Evolutionary conservation across 139 green algal species (phyloP).

Genomic region (Coelastrella sp.): DNA sequence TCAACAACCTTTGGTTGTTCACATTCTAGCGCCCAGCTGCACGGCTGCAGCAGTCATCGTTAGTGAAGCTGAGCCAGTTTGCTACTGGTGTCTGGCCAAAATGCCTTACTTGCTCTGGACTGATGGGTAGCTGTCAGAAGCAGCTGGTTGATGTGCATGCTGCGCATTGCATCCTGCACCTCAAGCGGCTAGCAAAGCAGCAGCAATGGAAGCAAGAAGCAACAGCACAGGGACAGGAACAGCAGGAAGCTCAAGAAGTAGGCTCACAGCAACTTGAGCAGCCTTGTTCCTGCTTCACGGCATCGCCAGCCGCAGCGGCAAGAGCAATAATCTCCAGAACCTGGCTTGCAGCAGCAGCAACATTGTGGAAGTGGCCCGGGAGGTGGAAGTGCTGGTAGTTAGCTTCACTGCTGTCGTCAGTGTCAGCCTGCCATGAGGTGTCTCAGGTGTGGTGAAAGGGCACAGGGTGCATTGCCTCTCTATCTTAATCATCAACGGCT

Average conservation of each 20-base stretch:
- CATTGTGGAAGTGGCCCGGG: not conserved
- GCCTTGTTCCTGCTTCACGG: not conserved
- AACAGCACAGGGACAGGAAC: too few relatives aligned
- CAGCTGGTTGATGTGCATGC: not conserved
- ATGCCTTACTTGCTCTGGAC: not conserved
- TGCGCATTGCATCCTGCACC: not conserved
- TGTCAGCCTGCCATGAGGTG: not conserved
- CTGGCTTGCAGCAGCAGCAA: too few relatives aligned
- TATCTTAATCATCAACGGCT: not conserved
- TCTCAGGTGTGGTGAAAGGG: conserved; percentile 5
- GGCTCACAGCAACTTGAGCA: not conserved
- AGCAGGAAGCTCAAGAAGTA: not conserved
- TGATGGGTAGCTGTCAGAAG: not conserved
- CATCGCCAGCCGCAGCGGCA: not conserved
- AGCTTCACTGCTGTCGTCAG: not conserved
- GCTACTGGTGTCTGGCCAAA: not conserved
- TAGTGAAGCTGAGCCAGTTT: not conserved
- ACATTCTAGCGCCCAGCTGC: not conserved
- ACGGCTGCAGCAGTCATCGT: not conserved
- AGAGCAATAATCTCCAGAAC: too few relatives aligned
- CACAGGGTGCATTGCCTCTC: too few relatives aligned
- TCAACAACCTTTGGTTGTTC: not conserved
- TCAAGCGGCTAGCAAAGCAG: too few relatives aligned
- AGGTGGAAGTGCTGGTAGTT: conserved; percentile 1
- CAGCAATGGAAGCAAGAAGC: not conserved